Evolutionary conservation across 1,284 basidiomycete genomes (phyloP).

Genomic region (Leccinum proximum): DNA sequence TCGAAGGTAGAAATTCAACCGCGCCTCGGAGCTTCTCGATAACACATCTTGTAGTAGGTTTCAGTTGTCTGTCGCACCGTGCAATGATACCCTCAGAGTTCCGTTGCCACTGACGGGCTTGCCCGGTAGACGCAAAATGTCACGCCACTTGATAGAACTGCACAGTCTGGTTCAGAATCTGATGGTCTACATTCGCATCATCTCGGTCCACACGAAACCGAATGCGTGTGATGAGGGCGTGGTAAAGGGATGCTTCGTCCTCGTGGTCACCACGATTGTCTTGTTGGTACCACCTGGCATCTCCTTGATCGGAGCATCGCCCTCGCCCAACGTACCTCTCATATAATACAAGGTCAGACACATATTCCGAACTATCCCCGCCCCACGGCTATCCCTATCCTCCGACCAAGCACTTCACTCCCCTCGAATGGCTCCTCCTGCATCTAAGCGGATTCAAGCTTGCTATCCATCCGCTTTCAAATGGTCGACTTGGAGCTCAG

Average conservation of each 20-base stretch:
- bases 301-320: neutral
- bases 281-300: neutral
- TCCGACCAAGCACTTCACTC: neutral
- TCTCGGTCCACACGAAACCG: neutral
- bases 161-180: neutral
- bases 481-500: neutral
- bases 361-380: neutral
- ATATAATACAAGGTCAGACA: neutral
- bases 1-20: neutral
- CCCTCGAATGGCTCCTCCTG: neutral
- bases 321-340: neutral
- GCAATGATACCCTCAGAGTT: neutral
- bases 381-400: neutral
- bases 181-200: neutral
- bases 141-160: neutral
- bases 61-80: neutral
- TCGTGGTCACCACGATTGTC: neutral
- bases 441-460: neutral
- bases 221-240: neutral
- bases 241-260: neutral
- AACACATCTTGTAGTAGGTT: neutral
- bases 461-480: neutral
- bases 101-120: neutral
- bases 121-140: neutral
- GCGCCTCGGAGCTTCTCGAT: neutral